Evolutionary conservation across 495 filamentous ascomycete genomes (phyloP).

Genomic region (Hyaloscypha bicolor): DNA sequence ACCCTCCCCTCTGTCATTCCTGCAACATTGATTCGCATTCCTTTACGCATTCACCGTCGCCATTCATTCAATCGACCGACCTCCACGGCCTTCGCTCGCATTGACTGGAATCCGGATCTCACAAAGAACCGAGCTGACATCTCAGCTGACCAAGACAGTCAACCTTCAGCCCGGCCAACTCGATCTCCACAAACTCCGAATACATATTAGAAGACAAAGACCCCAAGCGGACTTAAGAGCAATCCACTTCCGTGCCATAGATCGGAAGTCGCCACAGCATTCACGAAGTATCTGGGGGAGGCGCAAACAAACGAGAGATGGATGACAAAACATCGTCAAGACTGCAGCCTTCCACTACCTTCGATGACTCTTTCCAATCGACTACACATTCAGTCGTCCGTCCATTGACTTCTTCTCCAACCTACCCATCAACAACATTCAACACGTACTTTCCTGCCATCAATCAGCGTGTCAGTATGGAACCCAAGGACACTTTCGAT

Average conservation of each 20-base stretch:
- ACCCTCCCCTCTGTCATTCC: constrained; percentile 9
- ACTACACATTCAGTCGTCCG: constrained; percentile 20
- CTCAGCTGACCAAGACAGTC: constrained; percentile 26
- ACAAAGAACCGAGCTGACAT: constrained; percentile 31
- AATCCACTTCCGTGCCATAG: constrained; percentile 21
- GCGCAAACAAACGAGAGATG: constrained; percentile 28
- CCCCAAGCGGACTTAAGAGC: constrained; percentile 28
- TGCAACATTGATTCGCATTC: constrained; percentile 15
- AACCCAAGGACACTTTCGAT: constrained; percentile 19
- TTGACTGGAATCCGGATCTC: constrained; percentile 31
- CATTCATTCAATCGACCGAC: constrained; percentile 20
- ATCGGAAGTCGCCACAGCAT: constrained; percentile 29
- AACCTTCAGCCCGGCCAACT: constrained; percentile 7
- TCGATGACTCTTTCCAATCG: constrained; percentile 29
- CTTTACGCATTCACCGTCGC: background rate
- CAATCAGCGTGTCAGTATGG: constrained; percentile 28
- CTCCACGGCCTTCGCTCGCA: constrained; percentile 22
- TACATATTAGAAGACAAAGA: constrained; percentile 1
- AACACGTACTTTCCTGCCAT: constrained; percentile 24
- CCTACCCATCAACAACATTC: constrained; percentile 18
- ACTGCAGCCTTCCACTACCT: constrained; percentile 34
- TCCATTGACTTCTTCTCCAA: constrained; percentile 14
- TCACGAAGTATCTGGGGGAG: constrained; percentile 12
- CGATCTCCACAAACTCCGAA: constrained; percentile 19
- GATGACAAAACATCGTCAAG: constrained; percentile 32